phyloP scores from a whole-genome alignment of 1,284 basidiomycete species.

The Ganoderma multipileum region DNA sequence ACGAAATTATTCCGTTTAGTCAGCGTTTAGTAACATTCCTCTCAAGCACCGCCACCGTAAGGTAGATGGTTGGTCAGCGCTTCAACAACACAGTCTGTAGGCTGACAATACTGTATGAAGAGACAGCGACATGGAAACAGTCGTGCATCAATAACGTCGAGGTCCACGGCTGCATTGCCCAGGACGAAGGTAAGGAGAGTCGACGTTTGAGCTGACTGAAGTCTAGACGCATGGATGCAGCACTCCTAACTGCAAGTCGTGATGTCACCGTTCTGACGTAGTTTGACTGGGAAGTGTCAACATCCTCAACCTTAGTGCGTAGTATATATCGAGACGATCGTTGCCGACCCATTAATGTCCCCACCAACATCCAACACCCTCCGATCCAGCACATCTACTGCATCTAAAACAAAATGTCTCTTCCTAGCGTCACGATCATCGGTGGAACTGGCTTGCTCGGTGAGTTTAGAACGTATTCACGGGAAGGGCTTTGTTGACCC shows the following conservation, averaged over 20 bases:
- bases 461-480: slow-evolving; percentile 16
- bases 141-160: neutral
- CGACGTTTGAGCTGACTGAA: neutral
- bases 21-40: neutral
- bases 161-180: neutral
- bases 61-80: neutral
- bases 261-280: neutral
- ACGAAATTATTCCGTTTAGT: slow-evolving; percentile 1
- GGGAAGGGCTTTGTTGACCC: neutral
- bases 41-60: neutral
- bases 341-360: neutral
- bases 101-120: neutral
- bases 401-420: neutral
- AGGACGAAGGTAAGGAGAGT: neutral
- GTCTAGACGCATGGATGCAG: neutral
- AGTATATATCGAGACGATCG: neutral
- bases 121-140: neutral
- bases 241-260: neutral
- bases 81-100: neutral
- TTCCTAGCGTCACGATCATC: slow-evolving; percentile 32
- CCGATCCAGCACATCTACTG: neutral
- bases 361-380: neutral
- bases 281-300: neutral
- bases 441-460: slow-evolving; percentile 39
- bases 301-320: neutral